Evolutionary conservation across 2,329 filamentous ascomycete genomes (phyloP), one percentile per base, ranked within the genome.

Genomic region (Dactylonectria macrodidyma): DNA sequence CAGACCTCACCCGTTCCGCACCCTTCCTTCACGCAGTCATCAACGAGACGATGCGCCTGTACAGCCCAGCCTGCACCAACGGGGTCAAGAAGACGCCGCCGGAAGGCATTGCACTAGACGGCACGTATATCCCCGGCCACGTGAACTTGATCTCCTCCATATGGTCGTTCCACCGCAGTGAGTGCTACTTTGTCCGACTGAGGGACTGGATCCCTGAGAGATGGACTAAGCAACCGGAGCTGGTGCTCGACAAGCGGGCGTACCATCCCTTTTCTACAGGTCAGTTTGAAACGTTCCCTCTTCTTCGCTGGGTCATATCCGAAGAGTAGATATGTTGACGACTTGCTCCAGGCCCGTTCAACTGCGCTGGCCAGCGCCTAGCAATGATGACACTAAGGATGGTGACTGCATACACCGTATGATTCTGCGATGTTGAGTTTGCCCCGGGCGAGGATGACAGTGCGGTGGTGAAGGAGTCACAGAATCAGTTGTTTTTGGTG

Each of bases 1-100:
- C 22, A 10, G 74, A 77, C 44, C 68, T 77, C 10, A 44, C 51
- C 10, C 65, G 66, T 7, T 54, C 72, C 6, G 59, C 57, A 14
- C 58, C 47, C 6, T 68, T 71, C 19, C 61, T 80, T 1, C 75
- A 74, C 10, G 77, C 76, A 0, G 56, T 78, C 10, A 76, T 79
- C 26, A 73, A 76, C 22, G 79, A 80, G 59, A 76, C 77, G 1
- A 63, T 80, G 33, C 71, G 79, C 1, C 54, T 79, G 9, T 62
- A 80, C n/a, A 73, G 71, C 7, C 75, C 78, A 0, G 70, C 75
- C 1, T 71, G 78, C 14, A 74, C 75, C 2, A 78, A 75, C 10
- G 78, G 72, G 2, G 65, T 72, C 16, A 72, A 76, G 5, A 51
- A 73, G 3, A 73, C 75, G 0, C 75, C 78, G 1, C 67, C 73